Evolutionary conservation across 768 basidiomycete genomes (phyloP).

Genomic region (Lepiota brunneoincarnata): DNA sequence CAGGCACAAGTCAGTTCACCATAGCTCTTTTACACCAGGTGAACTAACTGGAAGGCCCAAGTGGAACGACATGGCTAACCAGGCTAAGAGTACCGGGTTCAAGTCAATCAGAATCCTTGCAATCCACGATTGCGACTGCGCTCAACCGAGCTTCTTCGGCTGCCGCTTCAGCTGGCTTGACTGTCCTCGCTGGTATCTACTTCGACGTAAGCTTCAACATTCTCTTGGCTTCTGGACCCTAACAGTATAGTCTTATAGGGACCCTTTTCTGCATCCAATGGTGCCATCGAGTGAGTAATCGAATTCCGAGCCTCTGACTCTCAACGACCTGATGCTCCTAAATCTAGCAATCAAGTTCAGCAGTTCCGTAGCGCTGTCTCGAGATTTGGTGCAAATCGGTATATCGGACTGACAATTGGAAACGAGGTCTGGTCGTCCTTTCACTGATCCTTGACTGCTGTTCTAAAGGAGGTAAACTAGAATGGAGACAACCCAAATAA

Average conservation of each 20-base stretch:
- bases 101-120: conserved; percentile 31
- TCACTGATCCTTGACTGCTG: too few relatives aligned
- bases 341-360: conserved; percentile 31
- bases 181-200: conserved; percentile 33
- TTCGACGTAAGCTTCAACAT: conserved; percentile 20
- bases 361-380: conserved; percentile 28
- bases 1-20: conserved; percentile 26
- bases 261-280: conserved; percentile 24
- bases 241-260: conserved; percentile 18
- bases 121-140: conserved; percentile 36
- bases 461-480: conserved; percentile 9
- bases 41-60: conserved; percentile 4
- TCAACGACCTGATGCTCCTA: neutral
- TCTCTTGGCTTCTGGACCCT: neutral
- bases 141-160: conserved; percentile 32
- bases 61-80: conserved; percentile 32
- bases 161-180: conserved; percentile 26
- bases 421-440: conserved; percentile 28
- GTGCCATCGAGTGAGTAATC: conserved; percentile 26
- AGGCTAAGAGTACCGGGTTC: conserved; percentile 30
- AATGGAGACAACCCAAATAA: conserved; percentile 27
- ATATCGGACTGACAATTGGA: conserved; percentile 33
- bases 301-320: neutral
- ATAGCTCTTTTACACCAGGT: too few relatives aligned
- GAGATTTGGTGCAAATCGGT: conserved; percentile 30